A percentile compares a stretch with the other conserved stretches of the same genome.
Conservation (phyloP, 352 stramenopile genomes). For the Pythium periplocum region DNA sequence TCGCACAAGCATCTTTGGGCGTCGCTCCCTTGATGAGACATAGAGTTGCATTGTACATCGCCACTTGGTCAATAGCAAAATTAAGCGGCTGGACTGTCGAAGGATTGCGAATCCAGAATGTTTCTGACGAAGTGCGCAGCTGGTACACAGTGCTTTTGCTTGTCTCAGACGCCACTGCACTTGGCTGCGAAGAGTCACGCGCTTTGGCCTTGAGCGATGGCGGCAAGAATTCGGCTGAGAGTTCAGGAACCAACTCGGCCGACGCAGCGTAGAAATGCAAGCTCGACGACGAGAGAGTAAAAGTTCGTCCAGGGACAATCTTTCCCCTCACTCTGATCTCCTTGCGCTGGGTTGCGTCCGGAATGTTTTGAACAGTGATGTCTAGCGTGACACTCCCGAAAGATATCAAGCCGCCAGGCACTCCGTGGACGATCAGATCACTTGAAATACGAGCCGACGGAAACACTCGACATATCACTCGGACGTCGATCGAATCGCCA, state of each 20-base stretch:
- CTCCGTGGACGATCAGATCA: conserved; percentile 26
- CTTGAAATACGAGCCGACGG: conserved; percentile 48
- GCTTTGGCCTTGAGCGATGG: conserved; percentile 36
- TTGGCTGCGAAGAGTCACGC: background rate
- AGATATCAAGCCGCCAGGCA: conserved; percentile 41
- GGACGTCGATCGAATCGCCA: conserved; percentile 80
- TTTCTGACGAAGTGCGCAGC: conserved; percentile 62
- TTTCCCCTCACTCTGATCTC: conserved; percentile 71
- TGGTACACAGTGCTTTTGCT: conserved; percentile 42
- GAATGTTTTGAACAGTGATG: conserved; percentile 57
- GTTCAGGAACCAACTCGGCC: conserved; percentile 46
- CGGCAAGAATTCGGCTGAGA: conserved; percentile 39
- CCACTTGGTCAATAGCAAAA: conserved; percentile 62
- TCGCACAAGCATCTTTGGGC: conserved; percentile 57
- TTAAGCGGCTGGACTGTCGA: conserved; percentile 60
- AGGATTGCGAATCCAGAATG: conserved; percentile 80
- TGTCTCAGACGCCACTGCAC: conserved; percentile 2
- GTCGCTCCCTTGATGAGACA: conserved; percentile 58
- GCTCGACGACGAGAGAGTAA: conserved; percentile 69
- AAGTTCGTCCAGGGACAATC: conserved; percentile 73
- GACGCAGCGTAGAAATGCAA: conserved; percentile 75
- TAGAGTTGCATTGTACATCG: conserved; percentile 58
- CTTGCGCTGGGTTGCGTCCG: conserved; percentile 57
- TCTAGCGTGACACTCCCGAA: conserved; percentile 64
- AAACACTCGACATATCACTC: conserved; percentile 72